Evolutionary conservation across 768 basidiomycete genomes (phyloP), one percentile per base, ranked within the genome.

Genomic region (Clavulina sp.): DNA sequence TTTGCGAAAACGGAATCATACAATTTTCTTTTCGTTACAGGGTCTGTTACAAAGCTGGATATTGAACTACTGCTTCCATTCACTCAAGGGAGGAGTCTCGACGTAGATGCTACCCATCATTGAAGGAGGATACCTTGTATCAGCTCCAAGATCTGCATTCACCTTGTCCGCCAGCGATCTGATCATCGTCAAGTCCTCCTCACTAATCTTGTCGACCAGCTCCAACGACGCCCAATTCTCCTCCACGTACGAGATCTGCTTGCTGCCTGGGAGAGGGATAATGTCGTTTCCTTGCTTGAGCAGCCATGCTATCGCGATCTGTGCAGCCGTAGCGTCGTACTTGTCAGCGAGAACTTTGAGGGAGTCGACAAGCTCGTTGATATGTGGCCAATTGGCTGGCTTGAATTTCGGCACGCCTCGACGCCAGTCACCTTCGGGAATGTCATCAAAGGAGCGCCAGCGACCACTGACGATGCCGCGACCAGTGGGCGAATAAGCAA

Each of bases 401-500:
- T 28, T 26, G 47, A 51, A 56, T 5, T 49, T 52, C 24, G 43
- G 53, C 5, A 44, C 26, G 26, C 49, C 31, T 32, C 30, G 31
- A 38, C 50, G 47, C 46, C 52, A 52, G 30, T 57, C 55, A 13
- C 43, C 46, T 36, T 50, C 30, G 29, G n/a, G 30, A 18, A 48
- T 19, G 30, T 54, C 47, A 28, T 43, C 54, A 3, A 41, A 41
- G 28, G 54, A 52, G 24, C 48, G 52, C 54, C 48, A 68, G 51
- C 62, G 59, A 1, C 75, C 73, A 0, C 70, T 75, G 49, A 75
- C 56, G n/a, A 76, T 51, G 2, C 74, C 75, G 30, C 73, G 64
- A 18, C 74, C 74, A 26, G 77, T 64, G 1, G 75, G 76, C 1
- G 70, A 68, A 53, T 75, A 77, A 1, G 72, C 71, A 5, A 78